A percentile compares a stretch with the other conserved stretches of the same genome.
Evolutionary conservation across 352 stramenopile species (phyloP).

Genomic region (Phytopythium mirpurense): DNA sequence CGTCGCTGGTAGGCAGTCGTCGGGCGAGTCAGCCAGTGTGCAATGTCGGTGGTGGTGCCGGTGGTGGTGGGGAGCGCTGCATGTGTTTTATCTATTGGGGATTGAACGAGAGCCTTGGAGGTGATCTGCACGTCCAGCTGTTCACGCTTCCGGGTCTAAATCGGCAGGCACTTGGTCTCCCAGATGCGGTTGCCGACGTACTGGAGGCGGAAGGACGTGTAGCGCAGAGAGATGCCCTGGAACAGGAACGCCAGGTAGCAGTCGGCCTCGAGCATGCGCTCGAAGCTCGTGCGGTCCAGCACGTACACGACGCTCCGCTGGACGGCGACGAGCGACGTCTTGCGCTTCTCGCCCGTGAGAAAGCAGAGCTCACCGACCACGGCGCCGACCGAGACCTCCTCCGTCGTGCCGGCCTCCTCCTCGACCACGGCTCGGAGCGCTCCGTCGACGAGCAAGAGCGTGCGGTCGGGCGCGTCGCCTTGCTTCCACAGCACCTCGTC

Average conservation of each 20-base stretch:
- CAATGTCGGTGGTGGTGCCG: not conserved
- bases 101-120: not conserved
- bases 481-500: constrained; percentile 67
- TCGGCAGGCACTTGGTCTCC: constrained; percentile 79
- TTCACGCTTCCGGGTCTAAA: constrained; percentile 8
- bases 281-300: constrained; percentile 44
- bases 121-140: too few species aligned
- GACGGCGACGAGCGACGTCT: constrained; percentile 64
- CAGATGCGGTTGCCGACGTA: constrained; percentile 84
- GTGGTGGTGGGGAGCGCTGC: not conserved
- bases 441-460: constrained; percentile 60
- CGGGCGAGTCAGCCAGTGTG: too few species aligned
- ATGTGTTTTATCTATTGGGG: not conserved
- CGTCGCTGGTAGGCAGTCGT: constrained; percentile 2
- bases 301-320: constrained; percentile 65
- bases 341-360: constrained; percentile 73
- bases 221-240: constrained; percentile 65
- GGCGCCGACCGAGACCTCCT: constrained; percentile 60
- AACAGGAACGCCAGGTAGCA: constrained; percentile 70
- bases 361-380: constrained; percentile 79
- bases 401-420: constrained; percentile 73
- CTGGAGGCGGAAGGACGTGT: constrained; percentile 70
- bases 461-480: constrained; percentile 43
- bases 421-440: constrained; percentile 64
- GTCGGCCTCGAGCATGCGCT: constrained; percentile 60